Base-by-base conservation (phyloP, 306 rosid genomes). In the Hylodesmum podocarpum region DNA sequence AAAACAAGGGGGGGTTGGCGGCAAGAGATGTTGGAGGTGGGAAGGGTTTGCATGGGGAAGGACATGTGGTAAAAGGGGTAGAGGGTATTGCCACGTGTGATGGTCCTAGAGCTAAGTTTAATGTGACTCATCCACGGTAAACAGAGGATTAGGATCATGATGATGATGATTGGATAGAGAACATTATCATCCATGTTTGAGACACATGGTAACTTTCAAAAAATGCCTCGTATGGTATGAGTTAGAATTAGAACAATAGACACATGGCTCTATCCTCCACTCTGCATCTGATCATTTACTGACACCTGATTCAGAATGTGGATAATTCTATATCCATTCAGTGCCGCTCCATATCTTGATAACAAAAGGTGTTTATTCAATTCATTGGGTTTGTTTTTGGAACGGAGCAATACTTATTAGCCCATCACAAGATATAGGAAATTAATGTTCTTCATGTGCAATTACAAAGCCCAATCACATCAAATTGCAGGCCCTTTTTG, bases 1-100 rank as follows among this genome's bases (percentile, higher is more conserved):
- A 77, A 87, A 59, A 24, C n/a, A 15, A 19, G 61, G 37, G 16
- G 16, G 39, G n/a, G 3, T 7, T 66, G 91, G 85, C 89, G 85
- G 89, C 49, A 62, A 64, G 74, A 43, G 87, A n/a, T n/a, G 74
- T 69, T 62, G 75, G 43, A 13, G 10, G 19, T 66, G 86, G 86
- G 73, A 72, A 18, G 43, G 24, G 69, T 36, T 22, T 82, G 96
- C 90, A 87, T 80, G 89, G 79, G 29, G 15, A 25, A 43, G 19
- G 93, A 87, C 88, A 78, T 40, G 87, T 85, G 91, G 86, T 37
- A 40, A 25, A 6, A 9, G 33, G 16, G 1, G 0, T 53, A 10
- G 16, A 2, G 46, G 25, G 0, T 5, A 21, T 0, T 70, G 86
- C 87, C 58, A 89, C 87, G 90, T 87, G 94, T 78, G 77, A 21